Conservation (phyloP, 257 asterid genomes). For the Salvia miltiorrhiza region DNA sequence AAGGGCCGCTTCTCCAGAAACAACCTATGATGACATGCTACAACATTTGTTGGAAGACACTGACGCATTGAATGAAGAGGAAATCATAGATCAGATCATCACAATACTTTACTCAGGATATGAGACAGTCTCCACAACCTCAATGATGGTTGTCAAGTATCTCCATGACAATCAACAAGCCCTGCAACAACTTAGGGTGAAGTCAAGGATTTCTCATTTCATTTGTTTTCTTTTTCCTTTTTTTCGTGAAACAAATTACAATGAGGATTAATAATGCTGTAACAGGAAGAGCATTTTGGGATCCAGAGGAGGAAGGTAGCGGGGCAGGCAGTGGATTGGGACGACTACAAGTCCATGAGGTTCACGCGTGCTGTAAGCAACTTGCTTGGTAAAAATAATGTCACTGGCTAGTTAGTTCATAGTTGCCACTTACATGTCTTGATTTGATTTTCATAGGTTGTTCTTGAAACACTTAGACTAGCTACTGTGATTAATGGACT, state of each 20-base stretch:
- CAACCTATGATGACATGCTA: conserved; percentile 48
- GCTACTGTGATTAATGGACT: conserved; percentile 68
- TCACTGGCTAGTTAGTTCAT: not conserved
- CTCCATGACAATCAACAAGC: conserved; percentile 78
- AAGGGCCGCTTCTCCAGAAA: conserved; percentile 34
- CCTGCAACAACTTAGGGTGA: conserved; percentile 65
- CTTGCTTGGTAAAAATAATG: not conserved
- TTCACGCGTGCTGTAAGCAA: conserved; percentile 77
- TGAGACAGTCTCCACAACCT: conserved; percentile 80
- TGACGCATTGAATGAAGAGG: conserved; percentile 51
- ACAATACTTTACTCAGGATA: conserved; percentile 82
- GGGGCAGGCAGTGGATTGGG: conserved; percentile 52
- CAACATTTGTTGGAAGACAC: conserved; percentile 42
- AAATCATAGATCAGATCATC: conserved; percentile 71
- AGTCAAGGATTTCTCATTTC: not conserved
- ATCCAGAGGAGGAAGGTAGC: conserved; percentile 38
- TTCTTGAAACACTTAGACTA: conserved; percentile 58
- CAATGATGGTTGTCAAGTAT: conserved; percentile 88
- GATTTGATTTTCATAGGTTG: conserved; percentile 35
- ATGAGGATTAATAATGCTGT: not conserved
- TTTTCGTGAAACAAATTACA: not conserved
- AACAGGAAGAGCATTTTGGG: conserved; percentile 62
- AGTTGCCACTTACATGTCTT: not conserved
- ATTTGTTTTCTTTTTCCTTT: not conserved
- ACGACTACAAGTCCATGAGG: conserved; percentile 55